Evolutionary conservation across 768 basidiomycete genomes (phyloP).

Genomic region (Ramaria rubella): DNA sequence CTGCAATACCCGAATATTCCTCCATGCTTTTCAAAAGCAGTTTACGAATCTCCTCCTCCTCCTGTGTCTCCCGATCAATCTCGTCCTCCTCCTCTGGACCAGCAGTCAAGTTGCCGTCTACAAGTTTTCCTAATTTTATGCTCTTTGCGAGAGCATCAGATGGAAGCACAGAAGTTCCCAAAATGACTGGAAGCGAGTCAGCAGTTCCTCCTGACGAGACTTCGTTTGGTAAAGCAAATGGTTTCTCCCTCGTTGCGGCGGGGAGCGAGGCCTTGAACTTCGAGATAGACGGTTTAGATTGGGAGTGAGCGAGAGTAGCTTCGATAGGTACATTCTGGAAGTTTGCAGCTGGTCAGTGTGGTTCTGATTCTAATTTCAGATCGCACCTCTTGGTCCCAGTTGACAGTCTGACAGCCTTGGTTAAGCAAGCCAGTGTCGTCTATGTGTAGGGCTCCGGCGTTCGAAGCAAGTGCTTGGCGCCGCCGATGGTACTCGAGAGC

Average conservation of each 20-base stretch:
- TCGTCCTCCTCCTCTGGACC: constrained; percentile 41
- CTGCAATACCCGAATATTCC: constrained; percentile 4
- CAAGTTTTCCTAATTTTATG: constrained; percentile 54
- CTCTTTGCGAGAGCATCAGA: constrained; percentile 46
- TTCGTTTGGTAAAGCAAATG: constrained; percentile 40
- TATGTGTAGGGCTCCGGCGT: constrained; percentile 45
- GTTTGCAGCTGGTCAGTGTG: not conserved
- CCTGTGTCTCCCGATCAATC: constrained; percentile 37
- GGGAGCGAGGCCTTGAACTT: constrained; percentile 35
- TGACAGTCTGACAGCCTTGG: constrained; percentile 27
- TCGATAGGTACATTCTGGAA: constrained; percentile 39
- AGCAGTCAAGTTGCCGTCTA: constrained; percentile 41
- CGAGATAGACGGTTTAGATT: constrained; percentile 48
- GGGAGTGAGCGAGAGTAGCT: constrained; percentile 31
- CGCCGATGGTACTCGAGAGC: constrained; percentile 64
- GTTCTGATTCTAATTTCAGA: not conserved
- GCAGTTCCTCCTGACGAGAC: constrained; percentile 42
- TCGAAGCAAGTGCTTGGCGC: constrained; percentile 48
- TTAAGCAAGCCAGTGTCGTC: constrained; percentile 32
- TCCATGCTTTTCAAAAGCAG: constrained; percentile 5
- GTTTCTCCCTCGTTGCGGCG: constrained; percentile 9
- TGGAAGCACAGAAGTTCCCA: constrained; percentile 36
- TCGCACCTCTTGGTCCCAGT: constrained; percentile 41
- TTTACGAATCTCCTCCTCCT: constrained; percentile 37
- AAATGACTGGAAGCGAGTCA: constrained; percentile 29